Conservation (phyloP, 2,329 filamentous ascomycete genomes). For the Fusarium scirpi region DNA sequence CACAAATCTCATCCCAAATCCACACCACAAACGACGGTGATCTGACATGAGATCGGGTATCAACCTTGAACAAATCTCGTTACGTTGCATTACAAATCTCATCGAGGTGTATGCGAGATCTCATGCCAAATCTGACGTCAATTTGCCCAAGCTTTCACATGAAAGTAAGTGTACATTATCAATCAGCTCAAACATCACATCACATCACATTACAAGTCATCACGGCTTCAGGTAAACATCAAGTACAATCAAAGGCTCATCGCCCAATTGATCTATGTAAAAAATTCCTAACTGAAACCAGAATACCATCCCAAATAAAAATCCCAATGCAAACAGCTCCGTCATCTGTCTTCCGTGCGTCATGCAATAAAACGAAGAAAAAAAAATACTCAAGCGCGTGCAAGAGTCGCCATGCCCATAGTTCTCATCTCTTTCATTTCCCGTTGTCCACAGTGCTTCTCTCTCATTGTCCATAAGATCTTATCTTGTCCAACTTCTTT, state of each 20-base stretch:
- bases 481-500: slow-evolving; percentile 6
- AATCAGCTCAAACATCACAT: too few species aligned
- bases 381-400: slow-evolving; percentile 23
- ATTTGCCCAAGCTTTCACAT: rapidly evolving
- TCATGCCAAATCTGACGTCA: not conserved
- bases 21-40: not conserved
- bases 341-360: slow-evolving; percentile 36
- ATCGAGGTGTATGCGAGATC: not conserved
- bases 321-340: slow-evolving; percentile 38
- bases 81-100: not conserved
- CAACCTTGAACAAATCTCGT: not conserved
- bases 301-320: slow-evolving; percentile 8
- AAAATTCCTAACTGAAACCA: not conserved
- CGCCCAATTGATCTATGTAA: slow-evolving; percentile 8
- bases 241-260: not conserved
- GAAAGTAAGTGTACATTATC: not conserved
- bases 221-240: too few species aligned
- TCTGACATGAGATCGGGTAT: not conserved
- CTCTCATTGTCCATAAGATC: not conserved
- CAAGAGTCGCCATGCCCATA: slow-evolving; percentile 7
- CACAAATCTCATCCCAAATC: not conserved
- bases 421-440: too few species aligned
- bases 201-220: too few species aligned
- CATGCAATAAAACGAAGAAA: slow-evolving; percentile 24
- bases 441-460: not conserved